These are phyloP conservation scores for Saccharomyces hybrid DNA, from an alignment of 1,139 yeast species.

Conservation along the genomic window DNA sequence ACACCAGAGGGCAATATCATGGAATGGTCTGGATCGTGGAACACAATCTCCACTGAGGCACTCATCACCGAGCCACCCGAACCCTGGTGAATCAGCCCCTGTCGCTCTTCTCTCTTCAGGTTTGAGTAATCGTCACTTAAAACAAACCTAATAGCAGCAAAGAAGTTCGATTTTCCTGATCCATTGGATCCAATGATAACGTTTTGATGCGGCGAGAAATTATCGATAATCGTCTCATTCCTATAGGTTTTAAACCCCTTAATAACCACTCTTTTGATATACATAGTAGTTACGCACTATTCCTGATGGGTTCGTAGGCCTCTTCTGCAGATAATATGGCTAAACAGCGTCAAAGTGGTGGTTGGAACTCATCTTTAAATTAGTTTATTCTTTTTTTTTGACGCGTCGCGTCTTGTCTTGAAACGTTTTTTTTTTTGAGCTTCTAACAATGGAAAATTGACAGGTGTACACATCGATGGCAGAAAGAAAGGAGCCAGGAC, in stretches of 20 bases:
- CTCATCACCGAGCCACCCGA: slow-evolving; percentile 83
- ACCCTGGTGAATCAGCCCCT: slow-evolving; percentile 82
- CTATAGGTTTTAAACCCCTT: slow-evolving; percentile 95
- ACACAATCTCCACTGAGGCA: slow-evolving; percentile 84
- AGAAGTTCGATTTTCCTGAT: slow-evolving; percentile 94
- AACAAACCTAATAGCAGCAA: slow-evolving; percentile 91
- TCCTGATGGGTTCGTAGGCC: neutral
- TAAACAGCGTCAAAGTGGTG: neutral
- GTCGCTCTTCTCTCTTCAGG: slow-evolving; percentile 83
- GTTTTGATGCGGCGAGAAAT: slow-evolving; percentile 72
- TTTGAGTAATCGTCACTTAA: slow-evolving; percentile 84
- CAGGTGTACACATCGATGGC: neutral
- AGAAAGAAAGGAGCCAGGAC: neutral
- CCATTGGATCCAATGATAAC: slow-evolving; percentile 95
- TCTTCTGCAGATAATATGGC: neutral
- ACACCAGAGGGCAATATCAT: slow-evolving; percentile 47
- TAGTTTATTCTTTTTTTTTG: neutral
- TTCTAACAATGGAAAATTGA: neutral
- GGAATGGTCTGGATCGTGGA: slow-evolving; percentile 72
- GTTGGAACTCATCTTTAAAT: neutral
- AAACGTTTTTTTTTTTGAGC: neutral
- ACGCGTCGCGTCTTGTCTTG: neutral
- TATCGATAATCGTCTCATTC: slow-evolving; percentile 70
- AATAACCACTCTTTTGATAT: slow-evolving; percentile 49
- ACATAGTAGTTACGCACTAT: slow-evolving; percentile 21